These are phyloP conservation scores for Stromatinia cepivora DNA, from an alignment of 2,329 filamentous ascomycete species.

Conservation along the genomic window DNA sequence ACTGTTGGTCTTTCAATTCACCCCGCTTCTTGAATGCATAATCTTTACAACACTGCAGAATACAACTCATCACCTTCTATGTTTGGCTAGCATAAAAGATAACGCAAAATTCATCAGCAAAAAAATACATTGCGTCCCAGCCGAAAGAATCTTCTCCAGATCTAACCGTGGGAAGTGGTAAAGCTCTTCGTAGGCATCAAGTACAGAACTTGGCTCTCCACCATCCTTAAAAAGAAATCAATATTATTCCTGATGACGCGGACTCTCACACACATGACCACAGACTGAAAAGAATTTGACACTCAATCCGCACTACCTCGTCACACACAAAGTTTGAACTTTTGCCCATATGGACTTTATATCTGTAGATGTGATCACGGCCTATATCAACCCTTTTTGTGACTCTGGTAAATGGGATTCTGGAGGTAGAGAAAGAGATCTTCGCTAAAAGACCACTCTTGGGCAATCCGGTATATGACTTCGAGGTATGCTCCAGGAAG, in stretches of 20 bases:
- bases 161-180: not conserved
- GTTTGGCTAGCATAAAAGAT: not conserved
- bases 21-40: not conserved
- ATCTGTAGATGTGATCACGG: too few species aligned
- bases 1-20: too few species aligned
- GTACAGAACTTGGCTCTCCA: not conserved
- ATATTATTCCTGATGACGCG: not conserved
- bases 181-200: too few species aligned
- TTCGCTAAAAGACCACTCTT: too few species aligned
- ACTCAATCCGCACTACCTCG: not conserved
- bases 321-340: too few species aligned
- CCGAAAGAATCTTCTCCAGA: not conserved
- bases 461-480: too few species aligned
- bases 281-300: not conserved
- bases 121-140: too few species aligned
- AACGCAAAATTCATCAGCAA: not conserved
- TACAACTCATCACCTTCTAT: not conserved
- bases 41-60: not conserved
- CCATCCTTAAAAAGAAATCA: not conserved
- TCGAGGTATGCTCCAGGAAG: too few species aligned
- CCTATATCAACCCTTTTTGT: too few species aligned
- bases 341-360: too few species aligned
- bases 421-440: too few species aligned
- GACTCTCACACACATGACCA: not conserved
- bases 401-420: too few species aligned